Conservation (phyloP, 108 stramenopile species). For the Phaeodactylum tricornutum region DNA sequence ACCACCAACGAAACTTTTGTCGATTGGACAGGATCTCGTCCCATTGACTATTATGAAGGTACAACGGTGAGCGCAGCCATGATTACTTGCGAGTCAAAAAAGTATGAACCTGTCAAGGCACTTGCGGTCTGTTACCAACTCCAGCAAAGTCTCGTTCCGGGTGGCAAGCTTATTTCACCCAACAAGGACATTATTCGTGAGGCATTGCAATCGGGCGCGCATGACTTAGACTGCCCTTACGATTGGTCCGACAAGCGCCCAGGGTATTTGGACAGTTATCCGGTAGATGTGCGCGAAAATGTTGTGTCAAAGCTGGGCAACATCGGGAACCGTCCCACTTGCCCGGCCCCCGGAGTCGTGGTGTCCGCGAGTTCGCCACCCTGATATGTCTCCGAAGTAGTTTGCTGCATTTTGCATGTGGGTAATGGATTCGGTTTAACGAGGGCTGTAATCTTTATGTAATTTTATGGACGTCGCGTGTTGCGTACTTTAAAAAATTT, state of each 20-base stretch:
- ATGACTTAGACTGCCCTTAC: slow-evolving; percentile 2
- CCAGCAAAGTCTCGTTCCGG: slow-evolving; percentile 1
- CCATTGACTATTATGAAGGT: slow-evolving; percentile 2
- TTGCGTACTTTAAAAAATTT: too few relatives aligned
- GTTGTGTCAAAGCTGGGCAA: too few relatives aligned
- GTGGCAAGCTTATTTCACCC: slow-evolving; percentile 4
- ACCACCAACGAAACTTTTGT: too few relatives aligned
- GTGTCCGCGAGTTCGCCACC: too few relatives aligned
- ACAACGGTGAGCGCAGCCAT: slow-evolving; percentile 3
- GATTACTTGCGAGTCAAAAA: slow-evolving; percentile 4
- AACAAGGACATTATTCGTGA: not conserved
- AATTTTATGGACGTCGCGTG: too few relatives aligned
- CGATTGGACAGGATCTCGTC: too few relatives aligned
- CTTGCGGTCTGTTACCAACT: slow-evolving; percentile 3
- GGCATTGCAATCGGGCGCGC: not conserved
- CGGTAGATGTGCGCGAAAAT: not conserved
- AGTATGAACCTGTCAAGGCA: slow-evolving; percentile 6
- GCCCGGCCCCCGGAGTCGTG: too few relatives aligned
- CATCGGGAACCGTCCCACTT: too few relatives aligned
- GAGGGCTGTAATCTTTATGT: too few relatives aligned
- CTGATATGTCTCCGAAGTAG: too few relatives aligned
- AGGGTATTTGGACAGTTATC: not conserved
- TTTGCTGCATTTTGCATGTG: too few relatives aligned
- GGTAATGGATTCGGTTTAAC: too few relatives aligned
- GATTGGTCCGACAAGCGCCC: not conserved